A percentile compares a stretch with the other conserved stretches of the same genome.
Conservation (phyloP, 176 grass and related monocot genomes). For the Oryza officinalis region DNA sequence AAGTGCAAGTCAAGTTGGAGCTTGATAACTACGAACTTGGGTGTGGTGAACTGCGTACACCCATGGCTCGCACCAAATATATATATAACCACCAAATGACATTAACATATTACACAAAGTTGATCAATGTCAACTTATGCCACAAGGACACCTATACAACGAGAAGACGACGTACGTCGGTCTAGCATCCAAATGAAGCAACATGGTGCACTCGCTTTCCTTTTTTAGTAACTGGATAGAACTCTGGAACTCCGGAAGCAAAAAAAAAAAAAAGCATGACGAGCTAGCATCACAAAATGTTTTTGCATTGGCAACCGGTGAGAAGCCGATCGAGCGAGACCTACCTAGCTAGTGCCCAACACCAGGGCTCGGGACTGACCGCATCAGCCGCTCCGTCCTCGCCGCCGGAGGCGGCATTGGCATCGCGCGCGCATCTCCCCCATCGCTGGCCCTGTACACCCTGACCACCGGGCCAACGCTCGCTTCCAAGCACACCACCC, state of each 20-base stretch:
- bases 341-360: conserved; percentile 8
- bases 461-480: not conserved
- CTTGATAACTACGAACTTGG: no score
- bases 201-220: not conserved
- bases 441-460: not conserved
- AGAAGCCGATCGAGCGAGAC: not conserved
- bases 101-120: not conserved
- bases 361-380: conserved; percentile 32
- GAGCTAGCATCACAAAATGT: not conserved
- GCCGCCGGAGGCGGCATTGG: not conserved
- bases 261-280: no score
- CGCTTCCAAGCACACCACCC: not conserved
- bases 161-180: not conserved
- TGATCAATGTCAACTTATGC: not conserved
- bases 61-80: no score
- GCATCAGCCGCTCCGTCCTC: not conserved
- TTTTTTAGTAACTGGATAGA: not conserved
- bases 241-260: not conserved
- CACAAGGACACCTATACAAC: not conserved
- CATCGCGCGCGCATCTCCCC: not conserved
- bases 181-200: not conserved
- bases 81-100: no score
- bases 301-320: not conserved
- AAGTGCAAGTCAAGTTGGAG: no score
- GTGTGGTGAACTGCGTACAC: no score